Evolutionary conservation across 257 asterid species (phyloP).

Genomic region (Ilex asprella): DNA sequence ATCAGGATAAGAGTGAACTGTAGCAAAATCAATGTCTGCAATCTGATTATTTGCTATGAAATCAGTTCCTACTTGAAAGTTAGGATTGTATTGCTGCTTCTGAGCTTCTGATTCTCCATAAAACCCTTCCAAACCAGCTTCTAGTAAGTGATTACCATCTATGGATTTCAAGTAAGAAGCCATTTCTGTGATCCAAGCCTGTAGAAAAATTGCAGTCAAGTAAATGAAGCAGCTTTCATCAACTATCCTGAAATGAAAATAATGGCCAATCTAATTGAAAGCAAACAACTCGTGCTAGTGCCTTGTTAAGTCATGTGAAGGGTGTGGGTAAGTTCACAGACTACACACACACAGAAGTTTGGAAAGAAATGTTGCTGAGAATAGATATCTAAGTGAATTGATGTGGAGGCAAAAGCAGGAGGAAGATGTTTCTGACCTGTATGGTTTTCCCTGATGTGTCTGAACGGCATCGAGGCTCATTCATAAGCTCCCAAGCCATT

Average conservation of each 20-base stretch:
- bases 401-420: no score
- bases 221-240: no score
- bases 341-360: no score
- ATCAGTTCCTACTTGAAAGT: constrained; percentile 53
- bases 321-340: no score
- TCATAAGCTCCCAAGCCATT: constrained; percentile 85
- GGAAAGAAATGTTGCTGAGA: no score
- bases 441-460: constrained; percentile 47
- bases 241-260: no score
- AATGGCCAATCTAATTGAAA: no score
- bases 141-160: constrained; percentile 51
- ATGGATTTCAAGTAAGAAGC: constrained; percentile 57
- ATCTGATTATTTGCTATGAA: constrained; percentile 54
- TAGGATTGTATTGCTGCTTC: constrained; percentile 9
- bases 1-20: constrained; percentile 63
- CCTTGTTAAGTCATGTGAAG: no score
- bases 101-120: no score
- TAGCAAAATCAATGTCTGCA: constrained; percentile 52
- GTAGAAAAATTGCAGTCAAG: constrained; percentile 3
- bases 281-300: no score
- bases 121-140: constrained; percentile 26
- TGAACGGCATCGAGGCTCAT: constrained; percentile 62
- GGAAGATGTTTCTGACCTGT: constrained; percentile 23
- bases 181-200: constrained; percentile 73
- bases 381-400: no score